Evolutionary conservation across 805 yeast species (phyloP).

Genomic region (Cyberlindnera mrakii): DNA sequence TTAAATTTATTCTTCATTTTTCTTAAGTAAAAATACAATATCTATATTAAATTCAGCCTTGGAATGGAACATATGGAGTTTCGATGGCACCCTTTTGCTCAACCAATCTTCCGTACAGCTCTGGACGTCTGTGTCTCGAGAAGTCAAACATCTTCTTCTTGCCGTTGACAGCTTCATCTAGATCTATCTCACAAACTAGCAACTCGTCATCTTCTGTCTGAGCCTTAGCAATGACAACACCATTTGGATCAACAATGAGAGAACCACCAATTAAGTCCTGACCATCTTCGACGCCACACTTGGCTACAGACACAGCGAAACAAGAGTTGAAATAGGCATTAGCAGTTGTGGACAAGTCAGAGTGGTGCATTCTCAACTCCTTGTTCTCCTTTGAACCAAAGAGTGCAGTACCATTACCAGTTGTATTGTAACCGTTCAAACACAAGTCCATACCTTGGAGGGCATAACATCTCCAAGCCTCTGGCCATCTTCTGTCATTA

Average conservation of each 20-base stretch:
- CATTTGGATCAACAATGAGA: constrained; percentile 32
- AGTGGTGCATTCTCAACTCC: constrained; percentile 27
- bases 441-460: constrained; percentile 36
- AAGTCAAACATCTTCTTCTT: constrained; percentile 33
- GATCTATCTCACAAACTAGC: constrained; percentile 28
- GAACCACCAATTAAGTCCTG: constrained; percentile 32
- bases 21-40: no score
- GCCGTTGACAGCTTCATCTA: constrained; percentile 30
- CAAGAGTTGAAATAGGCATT: constrained; percentile 31
- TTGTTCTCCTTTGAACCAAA: constrained; percentile 29
- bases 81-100: constrained; percentile 26
- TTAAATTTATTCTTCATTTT: no score
- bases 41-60: no score
- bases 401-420: constrained; percentile 29
- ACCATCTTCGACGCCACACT: constrained; percentile 32
- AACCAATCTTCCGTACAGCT: constrained; percentile 24
- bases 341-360: constrained; percentile 28
- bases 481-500: constrained; percentile 38
- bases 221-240: constrained; percentile 28
- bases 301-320: constrained; percentile 30
- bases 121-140: constrained; percentile 33
- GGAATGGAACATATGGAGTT: constrained; percentile 10
- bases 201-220: constrained; percentile 31
- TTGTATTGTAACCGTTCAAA: constrained; percentile 32
- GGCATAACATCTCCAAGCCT: constrained; percentile 34